Conservation (phyloP, 208 protist genomes). For the Acanthamoeba quina region DNA sequence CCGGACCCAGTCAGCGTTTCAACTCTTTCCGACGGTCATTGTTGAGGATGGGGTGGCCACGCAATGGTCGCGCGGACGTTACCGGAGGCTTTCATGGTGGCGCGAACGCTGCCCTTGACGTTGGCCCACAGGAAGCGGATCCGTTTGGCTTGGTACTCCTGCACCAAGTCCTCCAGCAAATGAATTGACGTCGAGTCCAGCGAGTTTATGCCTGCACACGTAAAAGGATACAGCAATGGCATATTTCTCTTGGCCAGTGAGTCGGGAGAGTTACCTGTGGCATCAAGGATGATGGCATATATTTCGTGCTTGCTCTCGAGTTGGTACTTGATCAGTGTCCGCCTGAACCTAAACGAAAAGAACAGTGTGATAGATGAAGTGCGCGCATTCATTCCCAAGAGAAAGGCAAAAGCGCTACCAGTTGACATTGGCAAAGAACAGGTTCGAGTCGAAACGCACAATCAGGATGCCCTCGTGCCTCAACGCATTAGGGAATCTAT, state of each 20-base stretch:
- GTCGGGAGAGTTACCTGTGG: conserved; percentile 20
- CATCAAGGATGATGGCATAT: conserved; percentile 49
- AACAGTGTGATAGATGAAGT: no score
- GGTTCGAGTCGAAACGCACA: conserved; percentile 10
- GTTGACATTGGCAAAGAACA: conserved; percentile 67
- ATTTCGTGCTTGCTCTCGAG: background rate
- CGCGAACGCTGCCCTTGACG: conserved; percentile 53
- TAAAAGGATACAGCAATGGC: no score
- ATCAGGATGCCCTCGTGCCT: conserved; percentile 42
- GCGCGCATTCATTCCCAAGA: no score
- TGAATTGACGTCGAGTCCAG: conserved; percentile 48
- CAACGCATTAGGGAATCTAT: background rate
- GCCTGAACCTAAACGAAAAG: background rate
- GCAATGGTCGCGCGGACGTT: no score
- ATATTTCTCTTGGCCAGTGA: no score
- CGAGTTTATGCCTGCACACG: background rate
- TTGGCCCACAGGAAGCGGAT: conserved; percentile 70
- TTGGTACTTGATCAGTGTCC: background rate
- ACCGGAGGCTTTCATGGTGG: conserved; percentile 44
- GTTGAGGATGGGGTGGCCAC: no score
- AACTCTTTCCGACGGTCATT: no score
- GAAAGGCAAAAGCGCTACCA: background rate
- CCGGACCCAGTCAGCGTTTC: no score
- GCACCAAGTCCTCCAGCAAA: conserved; percentile 10
- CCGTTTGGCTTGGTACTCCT: conserved; percentile 21